Conservation (phyloP, 2,329 filamentous ascomycete species). For the Xylaria sp. region DNA sequence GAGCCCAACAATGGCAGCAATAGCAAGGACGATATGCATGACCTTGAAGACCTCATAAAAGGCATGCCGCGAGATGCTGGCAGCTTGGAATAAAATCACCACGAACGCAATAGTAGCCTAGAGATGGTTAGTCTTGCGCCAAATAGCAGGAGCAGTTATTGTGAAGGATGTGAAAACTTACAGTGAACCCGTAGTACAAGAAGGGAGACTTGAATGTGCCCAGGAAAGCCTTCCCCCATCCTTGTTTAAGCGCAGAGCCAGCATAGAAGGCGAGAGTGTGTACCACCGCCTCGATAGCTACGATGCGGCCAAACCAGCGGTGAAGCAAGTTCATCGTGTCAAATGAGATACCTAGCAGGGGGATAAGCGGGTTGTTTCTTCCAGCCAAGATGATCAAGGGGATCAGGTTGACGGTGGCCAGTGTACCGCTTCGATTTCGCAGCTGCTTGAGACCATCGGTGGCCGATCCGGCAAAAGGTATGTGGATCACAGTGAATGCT, state of each 20-base stretch:
- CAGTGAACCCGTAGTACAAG: constrained; percentile 71
- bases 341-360: constrained; percentile 77
- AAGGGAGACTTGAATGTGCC: constrained; percentile 54
- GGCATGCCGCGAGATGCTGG: constrained; percentile 76
- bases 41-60: constrained; percentile 84
- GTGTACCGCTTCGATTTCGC: constrained; percentile 74
- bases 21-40: constrained; percentile 73
- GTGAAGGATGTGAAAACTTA: constrained; percentile 52
- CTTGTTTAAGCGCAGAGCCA: constrained; percentile 52
- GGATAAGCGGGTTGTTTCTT: constrained; percentile 81
- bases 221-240: constrained; percentile 60
- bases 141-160: constrained; percentile 3
- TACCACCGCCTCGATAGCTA: constrained; percentile 72
- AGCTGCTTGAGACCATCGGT: constrained; percentile 59
- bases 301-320: constrained; percentile 82
- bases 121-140: constrained; percentile 25
- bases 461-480: constrained; percentile 65
- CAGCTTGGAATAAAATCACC: constrained; percentile 73
- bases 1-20: constrained; percentile 68
- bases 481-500: constrained; percentile 76
- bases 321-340: constrained; percentile 86
- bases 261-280: constrained; percentile 72
- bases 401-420: constrained; percentile 80
- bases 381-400: constrained; percentile 79
- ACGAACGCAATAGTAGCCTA: constrained; percentile 69